These are phyloP conservation scores for Tylopilus sp. DNA, from an alignment of 1,284 basidiomycete species.

Conservation along the genomic window DNA sequence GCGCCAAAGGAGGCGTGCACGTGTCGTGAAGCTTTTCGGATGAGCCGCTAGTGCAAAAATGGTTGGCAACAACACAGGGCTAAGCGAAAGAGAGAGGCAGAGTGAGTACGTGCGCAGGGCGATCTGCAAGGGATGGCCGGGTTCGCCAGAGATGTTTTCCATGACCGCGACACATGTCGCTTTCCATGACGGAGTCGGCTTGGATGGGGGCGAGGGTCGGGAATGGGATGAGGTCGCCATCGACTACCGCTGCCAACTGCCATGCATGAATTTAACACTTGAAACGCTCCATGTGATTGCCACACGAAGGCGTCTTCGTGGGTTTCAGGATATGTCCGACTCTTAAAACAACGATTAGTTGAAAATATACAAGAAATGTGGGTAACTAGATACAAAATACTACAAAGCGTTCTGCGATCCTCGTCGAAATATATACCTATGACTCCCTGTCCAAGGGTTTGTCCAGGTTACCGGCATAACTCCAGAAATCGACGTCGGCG, in stretches of 20 bases:
- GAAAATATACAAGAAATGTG: too few species aligned
- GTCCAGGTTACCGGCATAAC: conserved; percentile 38
- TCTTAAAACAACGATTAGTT: too few species aligned
- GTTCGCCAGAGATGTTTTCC: conserved; percentile 7
- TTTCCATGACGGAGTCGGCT: conserved; percentile 11
- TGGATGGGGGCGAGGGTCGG: not conserved
- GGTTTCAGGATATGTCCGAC: not conserved
- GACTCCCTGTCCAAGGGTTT: not conserved
- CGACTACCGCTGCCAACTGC: not conserved
- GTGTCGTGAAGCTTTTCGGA: conserved; percentile 14
- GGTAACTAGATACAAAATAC: not conserved
- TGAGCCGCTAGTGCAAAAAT: conserved; percentile 35
- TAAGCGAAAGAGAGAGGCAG: conserved; percentile 63
- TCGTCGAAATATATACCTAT: not conserved
- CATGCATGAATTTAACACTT: not conserved
- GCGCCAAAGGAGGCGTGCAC: conserved; percentile 36
- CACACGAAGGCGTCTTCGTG: not conserved
- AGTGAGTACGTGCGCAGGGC: conserved; percentile 66
- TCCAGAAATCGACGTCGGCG: conserved; percentile 53
- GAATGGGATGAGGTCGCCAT: not conserved
- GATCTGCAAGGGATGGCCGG: conserved; percentile 56
- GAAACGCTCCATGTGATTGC: conserved; percentile 19
- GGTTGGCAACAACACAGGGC: conserved; percentile 59
- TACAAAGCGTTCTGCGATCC: not conserved
- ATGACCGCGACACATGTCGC: not conserved